Percentiles rank a stretch among this genome's conserved stretches.
These are phyloP conservation scores for Marasmius sp. DNA, from an alignment of 1,284 basidiomycete genomes.

Conservation along the genomic window DNA sequence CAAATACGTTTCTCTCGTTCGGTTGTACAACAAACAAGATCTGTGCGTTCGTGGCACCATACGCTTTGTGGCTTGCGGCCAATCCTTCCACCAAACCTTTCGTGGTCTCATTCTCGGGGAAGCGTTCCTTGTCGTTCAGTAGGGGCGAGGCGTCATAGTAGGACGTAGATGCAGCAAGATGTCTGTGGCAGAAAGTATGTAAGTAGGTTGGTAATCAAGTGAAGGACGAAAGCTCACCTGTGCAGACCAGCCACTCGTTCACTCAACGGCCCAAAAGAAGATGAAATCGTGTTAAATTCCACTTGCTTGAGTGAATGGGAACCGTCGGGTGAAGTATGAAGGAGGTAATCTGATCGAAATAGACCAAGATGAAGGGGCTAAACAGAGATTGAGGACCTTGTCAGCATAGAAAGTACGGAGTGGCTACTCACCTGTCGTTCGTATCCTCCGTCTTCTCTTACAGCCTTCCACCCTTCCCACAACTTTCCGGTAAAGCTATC, in stretches of 20 bases:
- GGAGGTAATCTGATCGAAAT: constrained; percentile 94
- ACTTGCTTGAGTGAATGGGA: constrained; percentile 83
- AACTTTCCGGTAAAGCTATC: constrained; percentile 87
- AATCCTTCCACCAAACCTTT: constrained; percentile 75
- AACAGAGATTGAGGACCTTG: neutral
- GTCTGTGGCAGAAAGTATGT: constrained; percentile 41
- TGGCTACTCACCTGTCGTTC: constrained; percentile 31
- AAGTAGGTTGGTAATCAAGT: neutral
- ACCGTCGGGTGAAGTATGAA: constrained; percentile 60
- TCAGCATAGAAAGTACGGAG: neutral
- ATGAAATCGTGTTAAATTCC: constrained; percentile 97
- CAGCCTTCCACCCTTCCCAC: constrained; percentile 82
- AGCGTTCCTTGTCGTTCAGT: constrained; percentile 52
- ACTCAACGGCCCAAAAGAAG: constrained; percentile 86
- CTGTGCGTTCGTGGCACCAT: constrained; percentile 55
- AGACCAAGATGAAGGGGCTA: constrained; percentile 87
- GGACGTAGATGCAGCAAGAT: constrained; percentile 62
- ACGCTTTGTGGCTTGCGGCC: constrained; percentile 78
- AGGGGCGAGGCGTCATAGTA: constrained; percentile 63
- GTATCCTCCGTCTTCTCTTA: constrained; percentile 60
- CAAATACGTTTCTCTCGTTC: constrained; percentile 94
- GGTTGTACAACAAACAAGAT: constrained; percentile 91
- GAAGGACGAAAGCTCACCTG: constrained; percentile 46
- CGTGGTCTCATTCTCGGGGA: constrained; percentile 78
- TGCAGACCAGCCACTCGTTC: constrained; percentile 78